These are phyloP conservation scores for Ziziphus jujuba DNA, from an alignment of 306 rosid species.

Conservation along the genomic window DNA sequence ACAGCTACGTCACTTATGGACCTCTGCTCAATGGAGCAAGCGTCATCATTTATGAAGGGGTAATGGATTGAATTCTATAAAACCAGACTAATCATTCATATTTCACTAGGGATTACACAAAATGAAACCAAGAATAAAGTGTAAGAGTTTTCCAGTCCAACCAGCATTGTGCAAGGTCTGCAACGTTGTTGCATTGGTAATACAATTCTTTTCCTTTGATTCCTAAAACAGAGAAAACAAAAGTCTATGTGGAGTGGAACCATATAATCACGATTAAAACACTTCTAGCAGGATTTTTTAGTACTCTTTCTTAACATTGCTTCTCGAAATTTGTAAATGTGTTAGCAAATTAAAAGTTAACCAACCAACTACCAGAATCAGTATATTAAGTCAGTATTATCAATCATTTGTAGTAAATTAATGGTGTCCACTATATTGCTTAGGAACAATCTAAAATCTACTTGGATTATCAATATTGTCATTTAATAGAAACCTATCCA, in stretches of 20 bases:
- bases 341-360: neutral
- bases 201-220: conserved; percentile 19
- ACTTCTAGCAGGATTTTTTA: conserved; percentile 8
- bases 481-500: conserved; percentile 18
- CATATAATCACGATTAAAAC: neutral
- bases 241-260: neutral
- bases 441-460: conserved; percentile 11
- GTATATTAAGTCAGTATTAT: conserved; percentile 10
- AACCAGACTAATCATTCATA: conserved; percentile 20
- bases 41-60: conserved; percentile 84
- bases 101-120: neutral
- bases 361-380: conserved; percentile 6
- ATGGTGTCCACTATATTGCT: conserved; percentile 12
- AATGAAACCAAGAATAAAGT: too few relatives aligned
- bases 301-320: neutral
- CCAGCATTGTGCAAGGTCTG: neutral
- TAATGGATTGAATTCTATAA: conserved; percentile 35
- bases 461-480: neutral
- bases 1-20: conserved; percentile 97
- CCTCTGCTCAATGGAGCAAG: conserved; percentile 92
- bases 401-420: conserved; percentile 18
- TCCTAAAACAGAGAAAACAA: neutral
- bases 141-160: neutral
- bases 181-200: conserved; percentile 4
- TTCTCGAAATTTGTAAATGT: neutral